Conservation (phyloP, 2,329 filamentous ascomycete species). For the Zarea fungicola region DNA sequence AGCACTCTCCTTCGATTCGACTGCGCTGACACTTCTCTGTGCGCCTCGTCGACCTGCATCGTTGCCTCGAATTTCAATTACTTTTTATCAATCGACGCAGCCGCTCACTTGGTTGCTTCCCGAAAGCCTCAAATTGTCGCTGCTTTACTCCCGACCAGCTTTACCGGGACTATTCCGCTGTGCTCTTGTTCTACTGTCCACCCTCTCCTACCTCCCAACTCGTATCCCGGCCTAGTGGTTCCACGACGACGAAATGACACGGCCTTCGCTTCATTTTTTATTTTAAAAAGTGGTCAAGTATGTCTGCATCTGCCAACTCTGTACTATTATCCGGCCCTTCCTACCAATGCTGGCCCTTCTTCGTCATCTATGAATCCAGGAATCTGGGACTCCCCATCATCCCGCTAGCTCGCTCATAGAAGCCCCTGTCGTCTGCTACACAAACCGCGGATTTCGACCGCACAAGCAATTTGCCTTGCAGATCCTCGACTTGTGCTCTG, state of each 20-base stretch:
- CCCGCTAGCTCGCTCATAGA: not conserved
- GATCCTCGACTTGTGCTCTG: not conserved
- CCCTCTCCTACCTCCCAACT: constrained; percentile 1
- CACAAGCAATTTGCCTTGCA: not conserved
- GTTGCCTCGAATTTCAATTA: not conserved
- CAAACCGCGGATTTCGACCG: not conserved
- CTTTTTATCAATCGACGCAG: too few relatives aligned
- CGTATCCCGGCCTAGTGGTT: constrained; percentile 1
- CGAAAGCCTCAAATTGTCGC: too few relatives aligned
- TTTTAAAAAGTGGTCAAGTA: too few relatives aligned
- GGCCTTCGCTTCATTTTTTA: not conserved
- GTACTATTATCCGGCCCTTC: too few relatives aligned
- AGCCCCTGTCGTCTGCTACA: constrained; percentile 2
- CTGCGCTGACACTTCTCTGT: not conserved
- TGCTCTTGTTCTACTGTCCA: not conserved
- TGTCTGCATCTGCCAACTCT: too few relatives aligned
- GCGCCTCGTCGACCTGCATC: not conserved
- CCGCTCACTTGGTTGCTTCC: too few relatives aligned
- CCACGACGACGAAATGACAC: constrained; percentile 9
- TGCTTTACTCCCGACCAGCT: not conserved
- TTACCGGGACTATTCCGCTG: not conserved
- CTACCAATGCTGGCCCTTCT: constrained; percentile 1
- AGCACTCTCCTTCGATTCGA: not conserved
- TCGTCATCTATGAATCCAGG: constrained; percentile 4
- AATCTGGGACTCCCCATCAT: constrained; percentile 1